Evolutionary conservation across 1,284 basidiomycete genomes (phyloP).

Genomic region (Marasmius sp.): DNA sequence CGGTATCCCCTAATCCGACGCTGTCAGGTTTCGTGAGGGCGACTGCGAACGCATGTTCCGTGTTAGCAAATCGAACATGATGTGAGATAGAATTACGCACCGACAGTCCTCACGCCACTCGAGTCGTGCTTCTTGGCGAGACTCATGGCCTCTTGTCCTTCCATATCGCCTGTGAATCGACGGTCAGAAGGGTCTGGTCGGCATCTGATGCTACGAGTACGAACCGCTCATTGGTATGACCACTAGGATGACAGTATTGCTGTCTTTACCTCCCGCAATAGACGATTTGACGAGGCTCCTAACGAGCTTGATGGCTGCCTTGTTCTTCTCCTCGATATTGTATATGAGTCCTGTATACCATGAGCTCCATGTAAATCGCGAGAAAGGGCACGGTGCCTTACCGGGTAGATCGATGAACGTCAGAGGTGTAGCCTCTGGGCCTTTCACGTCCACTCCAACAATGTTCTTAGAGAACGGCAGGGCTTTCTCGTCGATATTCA

Average conservation of each 20-base stretch:
- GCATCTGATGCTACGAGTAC: neutral
- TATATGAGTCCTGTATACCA: constrained; percentile 49
- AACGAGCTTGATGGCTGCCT: constrained; percentile 42
- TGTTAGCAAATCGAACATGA: neutral
- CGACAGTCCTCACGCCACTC: constrained; percentile 43
- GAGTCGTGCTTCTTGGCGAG: constrained; percentile 42
- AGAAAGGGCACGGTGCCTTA: constrained; percentile 16
- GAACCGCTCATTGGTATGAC: constrained; percentile 62
- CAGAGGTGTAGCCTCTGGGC: constrained; percentile 44
- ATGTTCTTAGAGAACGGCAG: constrained; percentile 57
- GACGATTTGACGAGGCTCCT: constrained; percentile 44
- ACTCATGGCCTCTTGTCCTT: constrained; percentile 44
- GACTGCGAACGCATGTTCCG: constrained; percentile 22
- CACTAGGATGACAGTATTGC: constrained; percentile 56
- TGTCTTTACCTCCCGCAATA: constrained; percentile 31
- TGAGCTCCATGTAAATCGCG: neutral
- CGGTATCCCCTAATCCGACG: constrained; percentile 37
- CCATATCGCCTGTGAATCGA: constrained; percentile 41
- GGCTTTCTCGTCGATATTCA: constrained; percentile 21
- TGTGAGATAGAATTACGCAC: constrained; percentile 21
- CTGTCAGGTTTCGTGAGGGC: constrained; percentile 52
- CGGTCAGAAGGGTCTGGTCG: neutral
- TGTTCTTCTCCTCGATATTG: constrained; percentile 42
- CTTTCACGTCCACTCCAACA: constrained; percentile 40
- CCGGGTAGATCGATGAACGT: constrained; percentile 58